Evolutionary conservation across 2,329 filamentous ascomycete genomes (phyloP).

Genomic region (Pestalotiopsis sp.): DNA sequence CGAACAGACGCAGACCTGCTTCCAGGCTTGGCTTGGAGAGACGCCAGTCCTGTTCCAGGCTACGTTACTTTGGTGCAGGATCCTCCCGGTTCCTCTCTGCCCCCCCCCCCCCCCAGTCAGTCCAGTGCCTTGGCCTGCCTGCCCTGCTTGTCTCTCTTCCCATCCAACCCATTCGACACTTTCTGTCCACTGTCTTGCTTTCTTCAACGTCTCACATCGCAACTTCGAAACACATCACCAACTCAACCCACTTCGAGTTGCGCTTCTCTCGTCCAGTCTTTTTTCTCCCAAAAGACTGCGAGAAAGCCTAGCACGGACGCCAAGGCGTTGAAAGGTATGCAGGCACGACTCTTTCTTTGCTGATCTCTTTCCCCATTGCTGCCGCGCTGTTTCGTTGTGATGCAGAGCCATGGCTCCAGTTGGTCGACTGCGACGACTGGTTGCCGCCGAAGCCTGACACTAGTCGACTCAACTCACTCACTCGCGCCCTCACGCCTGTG

Average conservation of each 20-base stretch:
- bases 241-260: constrained; percentile 21
- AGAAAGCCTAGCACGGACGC: constrained; percentile 17
- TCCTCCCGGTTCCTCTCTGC: background rate
- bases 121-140: background rate
- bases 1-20: no score
- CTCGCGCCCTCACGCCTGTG: background rate
- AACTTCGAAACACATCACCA: constrained; percentile 27
- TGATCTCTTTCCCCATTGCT: constrained; percentile 6
- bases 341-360: constrained; percentile 5
- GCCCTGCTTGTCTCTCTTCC: background rate
- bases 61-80: background rate
- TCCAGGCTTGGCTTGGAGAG: background rate
- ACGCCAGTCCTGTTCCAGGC: background rate
- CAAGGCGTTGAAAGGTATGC: constrained; percentile 20
- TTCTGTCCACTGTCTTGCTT: constrained; percentile 21
- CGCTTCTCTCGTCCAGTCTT: constrained; percentile 24
- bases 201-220: constrained; percentile 23
- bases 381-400: constrained; percentile 10
- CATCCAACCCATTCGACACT: constrained; percentile 14
- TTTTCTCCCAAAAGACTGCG: constrained; percentile 14
- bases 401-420: background rate
- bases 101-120: background rate
- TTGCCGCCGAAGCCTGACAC: constrained; percentile 1
- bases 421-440: background rate
- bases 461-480: background rate